Base-by-base conservation (phyloP, 225 moss, liverwort and hornwort species). In the Bryoerythrophyllum caledonicum region DNA sequence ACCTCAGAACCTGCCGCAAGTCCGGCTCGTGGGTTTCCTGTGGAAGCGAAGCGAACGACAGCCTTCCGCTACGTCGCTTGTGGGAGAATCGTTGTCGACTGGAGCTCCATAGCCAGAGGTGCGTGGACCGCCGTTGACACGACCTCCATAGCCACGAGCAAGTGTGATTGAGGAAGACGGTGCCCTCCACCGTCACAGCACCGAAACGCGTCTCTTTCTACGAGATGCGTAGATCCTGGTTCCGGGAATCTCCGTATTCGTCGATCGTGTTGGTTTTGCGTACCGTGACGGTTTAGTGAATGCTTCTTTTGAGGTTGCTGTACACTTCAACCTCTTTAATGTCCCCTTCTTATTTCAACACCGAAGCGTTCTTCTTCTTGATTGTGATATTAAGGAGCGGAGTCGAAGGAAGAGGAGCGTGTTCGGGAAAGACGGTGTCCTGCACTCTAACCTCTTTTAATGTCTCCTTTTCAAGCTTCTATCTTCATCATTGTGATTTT, bases 1-100 rank as follows among this genome's bases (percentile, higher is more conserved):
- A 27, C 25, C 74, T 27, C 0, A 10, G 54, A 38, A 53, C 21
- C 61, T 15, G 74, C 25, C 24, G 20, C 46, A 28, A 20, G 26
- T 64, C 63, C 38, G 12, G 7, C 16, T 8, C 61, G 8, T 62
- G 46, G 2, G 23, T 0, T 54, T 17, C 4, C 63, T 35, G 25
- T 25, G 3, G 38, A 54, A 12, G 55, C 37, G 27, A 15, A 35
- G 7, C 12, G n/a, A 23, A 30, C 15, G 0, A 11, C 46, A 17
- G 8, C 30, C 21, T 56, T 70, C 70, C 24, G 38, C 71, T 71
- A n/a, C n/a, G n/a, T n/a, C n/a, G n/a, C n/a, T n/a, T n/a, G n/a
- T n/a, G n/a, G n/a, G 41, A 5, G 10, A 1, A 71, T 57, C 19
- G 16, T 25, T 41, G 40, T 11, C 40, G 12, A 35, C 9, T 38